phyloP scores from a whole-genome alignment of 345 rosid species.

The Bruguiera gymnorhiza region DNA sequence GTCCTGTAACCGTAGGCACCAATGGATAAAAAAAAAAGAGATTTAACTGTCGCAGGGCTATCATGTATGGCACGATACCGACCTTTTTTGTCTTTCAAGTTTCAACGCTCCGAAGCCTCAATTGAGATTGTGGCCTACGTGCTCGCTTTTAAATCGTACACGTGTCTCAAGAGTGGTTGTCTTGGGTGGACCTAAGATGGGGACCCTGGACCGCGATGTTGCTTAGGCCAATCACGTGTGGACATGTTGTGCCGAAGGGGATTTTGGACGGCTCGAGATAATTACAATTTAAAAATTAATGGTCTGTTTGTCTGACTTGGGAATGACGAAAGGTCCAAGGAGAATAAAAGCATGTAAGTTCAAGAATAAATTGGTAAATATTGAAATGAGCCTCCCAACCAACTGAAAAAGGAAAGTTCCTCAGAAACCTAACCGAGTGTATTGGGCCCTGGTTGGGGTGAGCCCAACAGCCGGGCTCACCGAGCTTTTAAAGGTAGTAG shows the following conservation, averaged over 20 bases:
- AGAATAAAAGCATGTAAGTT: not conserved
- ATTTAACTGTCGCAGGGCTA: not conserved
- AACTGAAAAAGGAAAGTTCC: not conserved
- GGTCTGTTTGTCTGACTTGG: constrained; percentile 4
- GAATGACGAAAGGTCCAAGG: too few relatives aligned
- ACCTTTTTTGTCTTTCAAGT: too few relatives aligned
- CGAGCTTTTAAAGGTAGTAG: too few relatives aligned
- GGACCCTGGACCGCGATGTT: not conserved
- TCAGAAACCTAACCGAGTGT: too few relatives aligned
- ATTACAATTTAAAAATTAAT: not conserved
- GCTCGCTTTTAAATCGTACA: not conserved
- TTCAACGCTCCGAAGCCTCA: not conserved
- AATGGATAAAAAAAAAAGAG: not conserved
- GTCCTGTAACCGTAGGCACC: too few relatives aligned
- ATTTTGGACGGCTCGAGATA: constrained; percentile 9
- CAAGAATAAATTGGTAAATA: not conserved
- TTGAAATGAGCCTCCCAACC: not conserved
- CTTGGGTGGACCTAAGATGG: not conserved
- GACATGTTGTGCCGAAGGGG: not conserved
- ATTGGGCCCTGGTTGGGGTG: too few relatives aligned
- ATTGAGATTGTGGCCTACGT: not conserved
- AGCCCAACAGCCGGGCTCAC: too few relatives aligned
- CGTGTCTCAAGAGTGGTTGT: not conserved
- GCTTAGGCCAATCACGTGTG: not conserved
- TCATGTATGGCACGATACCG: too few relatives aligned